Evolutionary conservation across 768 basidiomycete species (phyloP), one percentile per base, ranked within the genome.

Genomic region (Asterophora parasitica): DNA sequence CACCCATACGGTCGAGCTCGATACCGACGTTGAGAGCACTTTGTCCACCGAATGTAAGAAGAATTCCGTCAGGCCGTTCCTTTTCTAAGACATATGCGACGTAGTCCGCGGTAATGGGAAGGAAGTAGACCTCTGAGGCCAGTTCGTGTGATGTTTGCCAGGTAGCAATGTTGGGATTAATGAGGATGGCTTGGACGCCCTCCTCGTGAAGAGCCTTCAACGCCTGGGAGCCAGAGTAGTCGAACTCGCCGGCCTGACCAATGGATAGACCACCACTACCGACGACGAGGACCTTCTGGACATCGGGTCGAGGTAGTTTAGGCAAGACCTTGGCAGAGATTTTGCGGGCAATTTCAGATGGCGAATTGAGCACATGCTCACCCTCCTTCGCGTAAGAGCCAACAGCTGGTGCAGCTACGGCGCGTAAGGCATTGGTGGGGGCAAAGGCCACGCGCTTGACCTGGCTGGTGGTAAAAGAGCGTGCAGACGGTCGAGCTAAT

Each of bases 121-220:
- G 70, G 72, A 98, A 99, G 72, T 98, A 99, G 57, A 98, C 92
- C 65, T 97, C 91, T 1, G 87, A 87, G 23, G 96, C 96, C 54
- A 99, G 77, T 65, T 97, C 85, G 64, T 99, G 96, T 7, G 94
- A 97, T 1, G 96, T 98, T 70, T 99, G 96, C 87, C 95, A 97
- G 26, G 96, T 98, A 35, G 96, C 95, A 55, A 98, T 97, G 64
- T 99, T 98, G 39, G 96, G 96, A 67, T 98, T 99, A 66, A 99
- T 92, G 54, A 99, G 83, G 53, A 99, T 84, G 27, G 92, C 90
- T 47, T 88, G 79, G 43, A 99, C 85, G 44, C 94, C 94, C 65
- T 94, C 92, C 67, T 99, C 96, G 57, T 85, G 82, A 44, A 99
- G 83, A 12, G 96, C 96, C 66, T 99, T 98, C 69, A 99, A 82